A percentile compares a stretch with the other conserved stretches of the same genome.
Conservation (phyloP, 169 alveolate genomes). For the Hepatocystis sp. region DNA sequence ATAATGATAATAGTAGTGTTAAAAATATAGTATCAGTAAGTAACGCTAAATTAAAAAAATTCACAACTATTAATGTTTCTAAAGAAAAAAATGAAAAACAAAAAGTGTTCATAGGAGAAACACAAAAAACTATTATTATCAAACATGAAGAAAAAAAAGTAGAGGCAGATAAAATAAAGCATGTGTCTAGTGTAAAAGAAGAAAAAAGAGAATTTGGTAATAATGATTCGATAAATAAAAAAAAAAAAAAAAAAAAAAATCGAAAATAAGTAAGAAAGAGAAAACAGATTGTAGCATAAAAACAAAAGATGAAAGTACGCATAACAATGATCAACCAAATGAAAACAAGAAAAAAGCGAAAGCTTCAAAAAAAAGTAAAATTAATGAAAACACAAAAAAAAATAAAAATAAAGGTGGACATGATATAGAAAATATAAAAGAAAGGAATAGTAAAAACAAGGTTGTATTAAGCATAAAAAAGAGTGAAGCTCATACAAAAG, state of each 20-base stretch:
- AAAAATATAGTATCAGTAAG: no score
- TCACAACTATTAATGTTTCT: no score
- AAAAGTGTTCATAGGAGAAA: background rate
- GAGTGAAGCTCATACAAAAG: no score
- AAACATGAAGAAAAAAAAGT: slow-evolving; percentile 1
- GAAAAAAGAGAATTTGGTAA: no score
- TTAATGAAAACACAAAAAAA: no score
- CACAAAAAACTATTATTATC: background rate
- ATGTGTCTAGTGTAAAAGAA: slow-evolving; percentile 5
- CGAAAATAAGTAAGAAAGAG: background rate
- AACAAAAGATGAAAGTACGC: slow-evolving; percentile 5
- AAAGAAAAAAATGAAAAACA: background rate
- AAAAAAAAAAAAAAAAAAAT: background rate
- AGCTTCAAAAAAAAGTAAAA: background rate
- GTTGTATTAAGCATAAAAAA: no score
- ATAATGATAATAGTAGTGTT: no score
- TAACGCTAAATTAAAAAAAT: no score
- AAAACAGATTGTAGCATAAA: background rate
- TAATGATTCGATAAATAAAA: no score
- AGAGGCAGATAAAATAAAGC: background rate
- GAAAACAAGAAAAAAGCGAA: background rate
- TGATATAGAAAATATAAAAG: background rate
- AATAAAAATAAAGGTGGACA: background rate
- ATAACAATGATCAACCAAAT: slow-evolving; percentile 1
- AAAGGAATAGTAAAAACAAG: background rate